Base-by-base conservation (phyloP, 2,329 filamentous ascomycete species). In the Penicillium aurantiogriseum region DNA sequence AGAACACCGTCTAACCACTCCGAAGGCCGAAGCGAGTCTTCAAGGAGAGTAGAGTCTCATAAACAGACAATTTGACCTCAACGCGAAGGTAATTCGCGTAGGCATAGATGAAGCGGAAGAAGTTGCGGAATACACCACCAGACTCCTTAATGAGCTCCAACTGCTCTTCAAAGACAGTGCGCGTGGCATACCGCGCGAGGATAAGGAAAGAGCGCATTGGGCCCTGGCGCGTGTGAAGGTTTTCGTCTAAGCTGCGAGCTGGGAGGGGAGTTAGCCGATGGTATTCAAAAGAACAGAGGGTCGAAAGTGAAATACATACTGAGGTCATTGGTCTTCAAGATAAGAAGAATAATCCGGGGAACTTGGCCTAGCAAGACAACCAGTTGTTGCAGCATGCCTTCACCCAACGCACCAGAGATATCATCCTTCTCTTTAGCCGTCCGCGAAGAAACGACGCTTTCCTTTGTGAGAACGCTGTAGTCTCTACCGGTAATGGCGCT, bases 271-370 rank as follows among this genome's bases (percentile, higher is more conserved):
- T 66, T 59, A 60, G 54, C 36, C 8, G 4, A n/a, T 27, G 33
- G 17, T 0, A 36, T 9, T 7, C 11, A 40, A 42, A 29, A 33
- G 10, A 43, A 43, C 19, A 2, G 5, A 33, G 8, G 8, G 8
- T 38, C 39, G 31, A 7, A 48, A 33, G 17, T 15, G 44, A 10
- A 38, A 38, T 31, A 76, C 81, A 70, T 76, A 84, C 81, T 99
- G 39, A 99, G 80, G 76, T 99, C 94, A 73, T 99, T 99, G 2
- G 94, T 99, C 79, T 99, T 99, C 61, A 99, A 82, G 64, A 99
- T 97, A 29, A 99, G 81, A 13, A 99, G 82, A 54, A 99, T 96
- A 63, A 99, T 91, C 44, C 92, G 82, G 0, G 94, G 94, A 7
- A 99, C 92, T 67, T 91, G 86, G 47, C 91, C 91, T 5, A 99